phyloP scores from a whole-genome alignment of 2,329 filamentous ascomycete genomes.

The Akanthomyces lecanii region DNA sequence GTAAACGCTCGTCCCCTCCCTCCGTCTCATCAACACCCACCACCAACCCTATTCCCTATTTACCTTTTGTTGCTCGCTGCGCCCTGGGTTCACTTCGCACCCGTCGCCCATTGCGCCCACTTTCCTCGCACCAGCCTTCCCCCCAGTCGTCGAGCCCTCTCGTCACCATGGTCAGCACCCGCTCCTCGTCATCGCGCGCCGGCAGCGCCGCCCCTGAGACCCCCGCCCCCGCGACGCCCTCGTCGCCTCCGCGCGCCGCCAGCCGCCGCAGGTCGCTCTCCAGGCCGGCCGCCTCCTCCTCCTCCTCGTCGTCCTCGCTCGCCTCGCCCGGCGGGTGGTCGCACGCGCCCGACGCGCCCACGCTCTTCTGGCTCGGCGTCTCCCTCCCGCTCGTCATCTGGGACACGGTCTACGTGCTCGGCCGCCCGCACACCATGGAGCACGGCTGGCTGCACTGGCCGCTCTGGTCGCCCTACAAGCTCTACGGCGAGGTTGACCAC shows the following conservation, averaged over 20 bases:
- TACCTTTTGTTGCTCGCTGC: too few relatives aligned
- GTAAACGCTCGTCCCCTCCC: too few relatives aligned
- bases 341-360: constrained; percentile 43
- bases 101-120: too few relatives aligned
- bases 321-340: constrained; percentile 29
- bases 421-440: constrained; percentile 77
- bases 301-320: background rate
- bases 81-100: too few relatives aligned
- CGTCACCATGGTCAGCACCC: constrained; percentile 35
- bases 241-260: constrained; percentile 16
- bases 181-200: constrained; percentile 32
- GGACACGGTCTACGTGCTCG: constrained; percentile 75
- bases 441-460: constrained; percentile 69
- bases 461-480: constrained; percentile 70
- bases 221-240: constrained; percentile 19
- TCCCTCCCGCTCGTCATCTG: constrained; percentile 76
- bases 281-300: background rate
- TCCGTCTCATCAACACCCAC: too few relatives aligned
- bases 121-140: background rate
- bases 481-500: constrained; percentile 76
- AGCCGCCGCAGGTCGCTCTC: constrained; percentile 17
- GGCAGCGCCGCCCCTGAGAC: constrained; percentile 26
- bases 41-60: too few relatives aligned
- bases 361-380: constrained; percentile 66
- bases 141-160: background rate